A percentile compares a stretch with the other conserved stretches of the same genome.
phyloP scores from a whole-genome alignment of 495 filamentous ascomycete species.

The Tuber umbilicatum region DNA sequence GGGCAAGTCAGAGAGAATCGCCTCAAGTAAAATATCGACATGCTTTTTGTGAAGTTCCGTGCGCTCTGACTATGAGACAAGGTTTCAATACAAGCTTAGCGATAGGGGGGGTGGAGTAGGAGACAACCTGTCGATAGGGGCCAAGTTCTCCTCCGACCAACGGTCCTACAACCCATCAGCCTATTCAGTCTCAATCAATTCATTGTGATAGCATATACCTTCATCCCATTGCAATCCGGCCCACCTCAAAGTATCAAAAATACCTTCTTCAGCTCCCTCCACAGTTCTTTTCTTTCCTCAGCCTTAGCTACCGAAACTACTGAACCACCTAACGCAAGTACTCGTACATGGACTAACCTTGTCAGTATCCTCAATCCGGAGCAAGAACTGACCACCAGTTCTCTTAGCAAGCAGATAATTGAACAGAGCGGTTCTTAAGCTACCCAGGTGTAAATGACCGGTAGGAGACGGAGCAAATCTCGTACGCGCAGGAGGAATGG shows the following conservation, averaged over 20 bases:
- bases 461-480: slow-evolving; percentile 95
- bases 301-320: slow-evolving; percentile 28
- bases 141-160: slow-evolving; percentile 69
- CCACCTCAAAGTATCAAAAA: slow-evolving; percentile 78
- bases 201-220: slow-evolving; percentile 49
- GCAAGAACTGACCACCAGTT: slow-evolving; percentile 85
- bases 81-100: slow-evolving; percentile 3
- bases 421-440: slow-evolving; percentile 81
- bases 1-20: not conserved
- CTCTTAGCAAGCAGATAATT: slow-evolving; percentile 83
- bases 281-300: slow-evolving; percentile 64
- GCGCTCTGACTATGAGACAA: slow-evolving; percentile 64
- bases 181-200: slow-evolving; percentile 23
- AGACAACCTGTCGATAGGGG: slow-evolving; percentile 73
- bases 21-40: slow-evolving; percentile 59
- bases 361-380: slow-evolving; percentile 94
- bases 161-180: slow-evolving; percentile 54
- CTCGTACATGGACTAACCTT: slow-evolving; percentile 55
- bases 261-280: slow-evolving; percentile 63
- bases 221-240: slow-evolving; percentile 91
- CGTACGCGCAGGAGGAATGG: slow-evolving; percentile 62
- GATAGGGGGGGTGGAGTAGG: not conserved
- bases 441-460: slow-evolving; percentile 86
- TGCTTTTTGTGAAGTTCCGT: slow-evolving; percentile 65
- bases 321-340: slow-evolving; percentile 22